A percentile compares a stretch with the other conserved stretches of the same genome.
Conservation (phyloP, 768 basidiomycete genomes). For the Suillus subalutaceus region DNA sequence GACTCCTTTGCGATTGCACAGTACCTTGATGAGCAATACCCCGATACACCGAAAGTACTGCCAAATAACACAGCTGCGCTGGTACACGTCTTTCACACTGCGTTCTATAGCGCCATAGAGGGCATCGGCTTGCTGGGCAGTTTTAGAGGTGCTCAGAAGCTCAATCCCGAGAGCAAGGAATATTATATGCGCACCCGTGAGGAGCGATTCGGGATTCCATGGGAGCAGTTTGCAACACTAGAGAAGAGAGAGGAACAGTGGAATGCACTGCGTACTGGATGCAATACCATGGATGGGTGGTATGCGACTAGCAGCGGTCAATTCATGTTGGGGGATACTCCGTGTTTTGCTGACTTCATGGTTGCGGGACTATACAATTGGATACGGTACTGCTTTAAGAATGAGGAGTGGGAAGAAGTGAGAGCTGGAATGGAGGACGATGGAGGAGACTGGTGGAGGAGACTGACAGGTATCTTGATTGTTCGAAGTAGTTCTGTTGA, state of each 20-base stretch:
- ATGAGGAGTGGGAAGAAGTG: slow-evolving; percentile 15
- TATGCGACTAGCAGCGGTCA: slow-evolving; percentile 13
- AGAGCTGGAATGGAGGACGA: slow-evolving; percentile 17
- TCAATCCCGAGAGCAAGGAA: slow-evolving; percentile 36
- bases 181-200: slow-evolving; percentile 45
- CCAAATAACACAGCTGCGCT: slow-evolving; percentile 35
- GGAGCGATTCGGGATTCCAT: slow-evolving; percentile 37
- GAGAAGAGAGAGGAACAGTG: slow-evolving; percentile 37
- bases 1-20: slow-evolving; percentile 51
- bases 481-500: slow-evolving; percentile 5
- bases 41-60: slow-evolving; percentile 43
- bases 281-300: slow-evolving; percentile 24
- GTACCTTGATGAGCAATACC: slow-evolving; percentile 55
- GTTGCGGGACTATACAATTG: slow-evolving; percentile 23
- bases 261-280: slow-evolving; percentile 37
- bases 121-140: slow-evolving; percentile 23
- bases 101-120: slow-evolving; percentile 14
- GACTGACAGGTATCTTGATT: slow-evolving; percentile 20
- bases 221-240: slow-evolving; percentile 34
- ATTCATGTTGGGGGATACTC: slow-evolving; percentile 20
- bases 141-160: slow-evolving; percentile 25
- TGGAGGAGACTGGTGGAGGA: slow-evolving; percentile 18
- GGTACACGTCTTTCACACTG: slow-evolving; percentile 33
- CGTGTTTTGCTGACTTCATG: slow-evolving; percentile 23
- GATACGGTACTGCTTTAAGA: slow-evolving; percentile 12